Evolutionary conservation across 1,139 yeast genomes (phyloP).

Genomic region (Saccharomyces pastorianus): DNA sequence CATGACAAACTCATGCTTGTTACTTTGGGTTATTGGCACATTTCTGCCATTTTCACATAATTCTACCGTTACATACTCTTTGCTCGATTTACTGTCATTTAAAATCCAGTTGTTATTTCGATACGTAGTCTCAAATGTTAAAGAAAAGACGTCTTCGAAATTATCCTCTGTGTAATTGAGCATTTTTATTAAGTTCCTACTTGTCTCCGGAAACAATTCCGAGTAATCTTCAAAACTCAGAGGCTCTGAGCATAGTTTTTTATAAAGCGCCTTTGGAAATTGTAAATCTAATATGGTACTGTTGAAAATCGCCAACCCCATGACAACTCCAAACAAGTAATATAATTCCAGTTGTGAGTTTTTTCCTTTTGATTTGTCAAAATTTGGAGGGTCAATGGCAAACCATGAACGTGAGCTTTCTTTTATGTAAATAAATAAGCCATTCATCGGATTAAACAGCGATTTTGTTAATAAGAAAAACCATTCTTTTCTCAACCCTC

Average conservation of each 20-base stretch:
- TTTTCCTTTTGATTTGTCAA: slow-evolving; percentile 8
- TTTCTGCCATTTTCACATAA: slow-evolving; percentile 51
- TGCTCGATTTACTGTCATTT: slow-evolving; percentile 3
- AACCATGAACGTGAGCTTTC: slow-evolving; percentile 78
- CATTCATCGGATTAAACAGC: slow-evolving; percentile 58
- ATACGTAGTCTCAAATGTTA: slow-evolving; percentile 43
- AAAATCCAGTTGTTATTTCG: slow-evolving; percentile 35
- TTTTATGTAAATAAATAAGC: slow-evolving; percentile 53
- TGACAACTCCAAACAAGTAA: slow-evolving; percentile 71
- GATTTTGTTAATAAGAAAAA: slow-evolving; percentile 63
- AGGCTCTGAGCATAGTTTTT: slow-evolving; percentile 54
- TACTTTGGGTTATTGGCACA: slow-evolving; percentile 45
- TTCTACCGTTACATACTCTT: slow-evolving; percentile 36
- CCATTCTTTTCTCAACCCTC: slow-evolving; percentile 93
- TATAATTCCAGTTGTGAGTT: slow-evolving; percentile 39
- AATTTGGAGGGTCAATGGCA: slow-evolving; percentile 39
- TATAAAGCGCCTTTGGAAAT: slow-evolving; percentile 71
- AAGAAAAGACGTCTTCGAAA: slow-evolving; percentile 39
- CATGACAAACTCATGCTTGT: slow-evolving; percentile 53
- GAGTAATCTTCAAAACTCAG: slow-evolving; percentile 55
- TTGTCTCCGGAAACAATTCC: slow-evolving; percentile 61
- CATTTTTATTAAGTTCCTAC: slow-evolving; percentile 48
- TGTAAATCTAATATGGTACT: slow-evolving; percentile 75
- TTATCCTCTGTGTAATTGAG: slow-evolving; percentile 42
- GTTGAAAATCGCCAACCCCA: slow-evolving; percentile 87